phyloP scores from a whole-genome alignment of 2,329 filamentous ascomycete genomes.

The Aspergillus versicolor region DNA sequence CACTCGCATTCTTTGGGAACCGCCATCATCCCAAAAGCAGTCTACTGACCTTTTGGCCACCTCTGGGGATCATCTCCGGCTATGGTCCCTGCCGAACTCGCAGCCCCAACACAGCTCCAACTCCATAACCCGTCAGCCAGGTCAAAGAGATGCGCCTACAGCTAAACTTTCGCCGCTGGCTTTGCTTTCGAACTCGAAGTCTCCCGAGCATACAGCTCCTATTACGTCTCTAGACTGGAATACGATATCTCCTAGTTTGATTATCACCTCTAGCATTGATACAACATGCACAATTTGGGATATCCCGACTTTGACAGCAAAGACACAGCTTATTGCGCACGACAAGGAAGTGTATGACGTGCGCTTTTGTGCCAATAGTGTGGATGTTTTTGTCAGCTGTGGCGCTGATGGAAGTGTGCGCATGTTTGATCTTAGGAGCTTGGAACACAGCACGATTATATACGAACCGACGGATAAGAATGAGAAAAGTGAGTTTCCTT shows the following conservation, averaged over 20 bases:
- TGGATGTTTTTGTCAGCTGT: conserved; percentile 98
- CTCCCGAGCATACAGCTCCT: conserved; percentile 94
- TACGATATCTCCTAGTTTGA: conserved; percentile 90
- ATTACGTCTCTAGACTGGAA: conserved; percentile 98
- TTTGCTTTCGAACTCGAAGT: conserved; percentile 94
- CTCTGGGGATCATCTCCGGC: conserved; percentile 85
- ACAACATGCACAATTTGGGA: conserved; percentile 99
- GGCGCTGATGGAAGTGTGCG: conserved; percentile 95
- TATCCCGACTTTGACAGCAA: conserved; percentile 94
- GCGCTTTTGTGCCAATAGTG: conserved; percentile 93
- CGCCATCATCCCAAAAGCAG: conserved; percentile 90
- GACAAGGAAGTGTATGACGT: conserved; percentile 99
- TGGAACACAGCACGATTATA: conserved; percentile 98
- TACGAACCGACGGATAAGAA: conserved; percentile 94
- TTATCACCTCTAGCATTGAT: conserved; percentile 98
- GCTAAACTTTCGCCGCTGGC: conserved; percentile 89
- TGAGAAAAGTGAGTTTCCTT: conserved; percentile 55
- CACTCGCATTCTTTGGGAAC: conserved; percentile 92
- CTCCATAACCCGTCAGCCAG: conserved; percentile 67
- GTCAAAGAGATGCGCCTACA: conserved; percentile 60
- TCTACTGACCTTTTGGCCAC: conserved; percentile 93
- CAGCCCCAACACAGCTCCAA: conserved; percentile 62
- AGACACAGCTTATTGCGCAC: conserved; percentile 96
- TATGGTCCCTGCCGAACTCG: conserved; percentile 82
- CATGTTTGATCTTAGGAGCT: conserved; percentile 95